Percentiles rank a stretch among this genome's conserved stretches.
These are phyloP conservation scores for Elsinoe necatrix DNA, from an alignment of 2,329 filamentous ascomycete species.

Conservation along the genomic window DNA sequence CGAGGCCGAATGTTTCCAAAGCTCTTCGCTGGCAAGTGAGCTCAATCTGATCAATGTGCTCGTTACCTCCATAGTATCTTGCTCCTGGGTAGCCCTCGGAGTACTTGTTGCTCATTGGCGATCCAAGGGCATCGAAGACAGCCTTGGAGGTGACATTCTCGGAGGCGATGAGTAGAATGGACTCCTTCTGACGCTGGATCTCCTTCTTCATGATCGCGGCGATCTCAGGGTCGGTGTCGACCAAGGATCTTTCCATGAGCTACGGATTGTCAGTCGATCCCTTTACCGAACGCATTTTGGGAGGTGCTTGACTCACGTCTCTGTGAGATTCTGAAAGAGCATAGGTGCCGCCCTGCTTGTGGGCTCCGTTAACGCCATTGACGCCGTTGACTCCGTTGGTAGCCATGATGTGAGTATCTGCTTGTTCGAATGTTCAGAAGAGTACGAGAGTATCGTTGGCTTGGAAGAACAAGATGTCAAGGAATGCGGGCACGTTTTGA, in stretches of 20 bases:
- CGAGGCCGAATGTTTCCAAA: conserved; percentile 80
- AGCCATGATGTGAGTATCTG: conserved; percentile 21
- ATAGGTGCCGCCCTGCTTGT: conserved; percentile 43
- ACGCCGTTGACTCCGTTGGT: conserved; percentile 22
- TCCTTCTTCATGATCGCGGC: conserved; percentile 95
- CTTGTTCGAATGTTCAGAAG: neutral
- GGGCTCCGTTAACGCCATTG: conserved; percentile 20
- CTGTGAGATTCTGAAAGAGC: conserved; percentile 58
- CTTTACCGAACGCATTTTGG: conserved; percentile 12
- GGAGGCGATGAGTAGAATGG: conserved; percentile 95
- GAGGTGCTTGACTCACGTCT: conserved; percentile 43
- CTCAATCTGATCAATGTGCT: conserved; percentile 97
- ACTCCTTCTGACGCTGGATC: conserved; percentile 94
- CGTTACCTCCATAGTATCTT: conserved; percentile 97
- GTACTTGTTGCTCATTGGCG: conserved; percentile 93
- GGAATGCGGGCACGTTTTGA: neutral
- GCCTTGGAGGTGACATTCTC: conserved; percentile 99
- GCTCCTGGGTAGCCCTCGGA: conserved; percentile 97
- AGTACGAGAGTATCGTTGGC: neutral
- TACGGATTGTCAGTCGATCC: conserved; percentile 36
- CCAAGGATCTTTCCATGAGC: conserved; percentile 93
- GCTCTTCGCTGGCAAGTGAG: conserved; percentile 89
- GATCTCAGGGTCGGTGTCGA: conserved; percentile 88
- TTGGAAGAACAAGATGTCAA: neutral
- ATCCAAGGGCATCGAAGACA: conserved; percentile 94